Base-by-base conservation (phyloP, 257 asterid genomes). In the Eustoma russellianum region DNA sequence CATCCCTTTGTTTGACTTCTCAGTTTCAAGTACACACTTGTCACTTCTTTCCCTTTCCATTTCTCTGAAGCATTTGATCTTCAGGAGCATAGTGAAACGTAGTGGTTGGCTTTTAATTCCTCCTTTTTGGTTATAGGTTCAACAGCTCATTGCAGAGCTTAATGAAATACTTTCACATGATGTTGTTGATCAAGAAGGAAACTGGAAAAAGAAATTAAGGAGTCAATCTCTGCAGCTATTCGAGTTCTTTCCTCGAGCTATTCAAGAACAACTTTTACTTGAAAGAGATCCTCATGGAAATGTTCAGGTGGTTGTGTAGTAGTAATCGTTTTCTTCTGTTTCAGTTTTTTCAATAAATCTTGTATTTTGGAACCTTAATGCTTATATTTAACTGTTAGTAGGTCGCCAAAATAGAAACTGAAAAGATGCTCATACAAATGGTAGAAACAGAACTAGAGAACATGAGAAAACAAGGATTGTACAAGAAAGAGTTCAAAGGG, bases 211-310 rank as follows among this genome's bases (percentile, higher is more conserved):
- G 79, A 88, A 92, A 64, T 85, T 92, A 46, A 70, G 74, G 12
- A 78, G 81, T 57, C 94, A 77, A 55, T 85, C 80, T 47, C 82
- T 59, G 55, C 71, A 79, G 77, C 99, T 92, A 14, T 92, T 92
- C 58, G 95, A 88, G 63, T 24, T 92, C 56, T 73, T 92, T 33
- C 99, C 99, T 28, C 72, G 69, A 48, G 93, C 97, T 58, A 92
- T 92, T 67, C 97, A 92, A 69, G 99, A 88, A 46, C 99, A 92
- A 63, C 67, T 92, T 68, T 64, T 92, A 74, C 99, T 92, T 18
- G 97, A 92, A 79, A 88, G 99, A 72, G 99, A 92, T 72, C 99
- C 99, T 53, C 97, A 92, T 17, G 99, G 99, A 60, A 92, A 92
- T 56, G 99, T 92, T 60, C 98, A 91, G 90, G 97, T 86, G 53